Percentiles rank a stretch among this genome's conserved stretches.
Evolutionary conservation across 495 filamentous ascomycete genomes (phyloP).

Genomic region (Stereocaulon alpinum): DNA sequence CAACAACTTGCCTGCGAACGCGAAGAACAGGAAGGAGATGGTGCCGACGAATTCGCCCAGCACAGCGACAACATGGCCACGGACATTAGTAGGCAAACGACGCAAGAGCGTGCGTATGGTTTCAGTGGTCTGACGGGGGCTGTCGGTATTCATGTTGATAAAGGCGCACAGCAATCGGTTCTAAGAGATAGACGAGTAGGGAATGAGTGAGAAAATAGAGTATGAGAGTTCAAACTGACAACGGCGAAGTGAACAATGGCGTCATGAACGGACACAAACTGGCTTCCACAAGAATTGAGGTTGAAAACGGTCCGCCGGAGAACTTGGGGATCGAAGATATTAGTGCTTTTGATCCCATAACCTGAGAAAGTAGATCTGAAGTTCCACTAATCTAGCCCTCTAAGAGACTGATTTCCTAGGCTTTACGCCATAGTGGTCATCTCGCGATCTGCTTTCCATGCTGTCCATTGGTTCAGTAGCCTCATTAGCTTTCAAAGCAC

Average conservation of each 20-base stretch:
- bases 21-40: conserved; percentile 74
- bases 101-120: conserved; percentile 6
- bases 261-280: neutral
- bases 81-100: conserved; percentile 9
- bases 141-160: conserved; percentile 16
- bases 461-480: neutral
- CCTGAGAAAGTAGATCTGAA: neutral
- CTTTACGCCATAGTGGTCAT: neutral
- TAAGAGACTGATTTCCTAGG: neutral
- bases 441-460: neutral
- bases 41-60: conserved; percentile 70
- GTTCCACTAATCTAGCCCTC: neutral
- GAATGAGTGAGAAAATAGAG: neutral
- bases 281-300: no score
- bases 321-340: neutral
- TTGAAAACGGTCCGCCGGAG: conserved; percentile 1
- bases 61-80: conserved; percentile 39
- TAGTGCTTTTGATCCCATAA: neutral
- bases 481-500: neutral
- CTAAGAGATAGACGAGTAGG: neutral
- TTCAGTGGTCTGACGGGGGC: conserved; percentile 4
- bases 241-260: neutral
- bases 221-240: neutral
- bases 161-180: neutral
- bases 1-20: conserved; percentile 50